Percentiles rank a stretch among this genome's conserved stretches.
phyloP scores from a whole-genome alignment of 768 basidiomycete species.

The Suillus alpinus region DNA sequence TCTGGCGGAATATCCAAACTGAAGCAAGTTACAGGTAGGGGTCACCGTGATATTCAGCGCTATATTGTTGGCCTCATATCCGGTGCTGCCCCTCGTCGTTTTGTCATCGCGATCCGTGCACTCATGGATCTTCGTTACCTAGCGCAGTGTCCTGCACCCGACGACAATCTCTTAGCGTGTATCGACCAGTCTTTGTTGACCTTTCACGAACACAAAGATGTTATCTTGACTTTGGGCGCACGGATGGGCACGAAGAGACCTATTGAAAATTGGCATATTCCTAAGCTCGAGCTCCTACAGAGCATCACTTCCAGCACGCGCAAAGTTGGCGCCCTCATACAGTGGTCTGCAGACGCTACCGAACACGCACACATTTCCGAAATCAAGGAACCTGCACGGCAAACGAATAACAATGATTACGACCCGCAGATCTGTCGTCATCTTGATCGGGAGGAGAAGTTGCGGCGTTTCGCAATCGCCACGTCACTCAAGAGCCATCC shows the following conservation, averaged over 20 bases:
- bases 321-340: background rate
- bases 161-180: background rate
- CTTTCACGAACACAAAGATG: background rate
- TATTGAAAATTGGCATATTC: background rate
- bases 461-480: background rate
- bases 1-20: slow-evolving; percentile 36
- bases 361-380: background rate
- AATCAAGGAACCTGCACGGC: too few relatives aligned
- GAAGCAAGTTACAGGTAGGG: slow-evolving; percentile 40
- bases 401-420: background rate
- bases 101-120: slow-evolving; percentile 33
- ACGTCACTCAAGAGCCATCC: background rate
- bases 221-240: background rate
- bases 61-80: slow-evolving; percentile 35
- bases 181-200: background rate
- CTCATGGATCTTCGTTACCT: slow-evolving; percentile 38
- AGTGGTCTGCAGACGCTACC: background rate
- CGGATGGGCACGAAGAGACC: background rate
- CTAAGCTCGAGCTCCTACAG: background rate
- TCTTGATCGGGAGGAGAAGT: background rate
- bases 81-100: slow-evolving; percentile 25
- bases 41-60: slow-evolving; percentile 36
- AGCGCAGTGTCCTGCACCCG: slow-evolving; percentile 25
- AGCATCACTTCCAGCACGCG: background rate
- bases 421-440: background rate